Evolutionary conservation across 805 yeast genomes (phyloP), one percentile per base, ranked within the genome.

Genomic region (Yamadazyma sp.): DNA sequence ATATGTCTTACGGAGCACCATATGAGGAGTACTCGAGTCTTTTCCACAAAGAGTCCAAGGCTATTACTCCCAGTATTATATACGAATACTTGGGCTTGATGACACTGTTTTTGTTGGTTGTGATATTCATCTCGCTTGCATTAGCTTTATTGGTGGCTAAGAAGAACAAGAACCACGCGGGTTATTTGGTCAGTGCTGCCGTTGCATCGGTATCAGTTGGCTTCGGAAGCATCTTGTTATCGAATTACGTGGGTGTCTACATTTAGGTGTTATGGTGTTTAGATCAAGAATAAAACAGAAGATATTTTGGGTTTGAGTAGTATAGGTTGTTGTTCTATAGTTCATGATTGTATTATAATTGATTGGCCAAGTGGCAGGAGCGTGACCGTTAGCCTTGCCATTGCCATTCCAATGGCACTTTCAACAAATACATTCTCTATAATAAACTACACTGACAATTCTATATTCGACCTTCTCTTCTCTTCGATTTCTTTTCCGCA

Each of bases 171-270:
- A 34, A 46, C 5, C 52, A 60, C 4, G 24, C 51, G 7, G 43
- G 41, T 9, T 69, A 53, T 47, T 41, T 64, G 21, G 29, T 50
- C 32, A 54, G 59, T 41, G 60, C 69, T 5, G 27, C 55, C 13
- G 47, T 65, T 38, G 70, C 72, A 7, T 62, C 70, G 11, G 30
- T 59, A 10, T 52, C 71, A 13, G 54, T 69, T 35, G 73, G 70
- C 1, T 54, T 61, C 36, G 60, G 67, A 7, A 48, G 66, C 3
- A 48, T 67, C n/a, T 57, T 59, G 45, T 53, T 63, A 9, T 57
- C 70, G 39, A 69, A 68, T 50, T 64, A 51, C 44, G 67, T 68
- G 28, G 74, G 74, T 14, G 74, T 69, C 2, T 67, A 68, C 44
- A 61, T 67, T 37, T 68, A 51, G 33, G 21, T 17, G 10, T n/a